A percentile compares a stretch with the other conserved stretches of the same genome.
These are phyloP conservation scores for Calonectria fujianensis DNA, from an alignment of 2,329 filamentous ascomycete genomes.

Conservation along the genomic window DNA sequence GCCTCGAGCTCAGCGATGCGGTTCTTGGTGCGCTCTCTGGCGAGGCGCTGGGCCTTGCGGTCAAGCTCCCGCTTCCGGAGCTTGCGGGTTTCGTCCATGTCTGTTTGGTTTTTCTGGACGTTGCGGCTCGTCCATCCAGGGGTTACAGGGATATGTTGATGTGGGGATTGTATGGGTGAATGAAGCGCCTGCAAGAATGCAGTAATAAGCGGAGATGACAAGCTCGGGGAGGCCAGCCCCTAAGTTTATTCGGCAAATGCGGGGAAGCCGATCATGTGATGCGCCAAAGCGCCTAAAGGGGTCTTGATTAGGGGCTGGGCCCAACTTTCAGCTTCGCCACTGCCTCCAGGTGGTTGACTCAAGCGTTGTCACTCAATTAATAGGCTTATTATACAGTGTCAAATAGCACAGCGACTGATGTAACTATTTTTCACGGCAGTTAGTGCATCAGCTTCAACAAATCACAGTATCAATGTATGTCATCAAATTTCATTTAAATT, in stretches of 20 bases:
- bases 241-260: constrained; percentile 13
- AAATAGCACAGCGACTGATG: too few species aligned
- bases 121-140: background rate
- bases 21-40: constrained; percentile 57
- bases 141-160: background rate
- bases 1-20: constrained; percentile 58
- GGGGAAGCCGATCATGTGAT: constrained; percentile 25
- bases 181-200: background rate
- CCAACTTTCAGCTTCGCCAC: too few species aligned
- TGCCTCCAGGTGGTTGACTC: too few species aligned
- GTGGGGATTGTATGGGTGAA: constrained; percentile 14
- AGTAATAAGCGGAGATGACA: constrained; percentile 24
- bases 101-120: background rate
- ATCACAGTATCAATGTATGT: too few species aligned
- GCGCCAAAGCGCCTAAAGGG: background rate
- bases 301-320: too few species aligned
- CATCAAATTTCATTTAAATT: too few species aligned
- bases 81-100: constrained; percentile 43
- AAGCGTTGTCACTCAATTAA: too few species aligned
- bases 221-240: constrained; percentile 3
- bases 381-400: too few species aligned
- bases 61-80: constrained; percentile 59
- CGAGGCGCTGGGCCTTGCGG: constrained; percentile 57
- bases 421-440: too few species aligned
- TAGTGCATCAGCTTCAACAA: too few species aligned